These are phyloP conservation scores for Fusarium sp. DNA, from an alignment of 2,329 filamentous ascomycete species.

Conservation along the genomic window DNA sequence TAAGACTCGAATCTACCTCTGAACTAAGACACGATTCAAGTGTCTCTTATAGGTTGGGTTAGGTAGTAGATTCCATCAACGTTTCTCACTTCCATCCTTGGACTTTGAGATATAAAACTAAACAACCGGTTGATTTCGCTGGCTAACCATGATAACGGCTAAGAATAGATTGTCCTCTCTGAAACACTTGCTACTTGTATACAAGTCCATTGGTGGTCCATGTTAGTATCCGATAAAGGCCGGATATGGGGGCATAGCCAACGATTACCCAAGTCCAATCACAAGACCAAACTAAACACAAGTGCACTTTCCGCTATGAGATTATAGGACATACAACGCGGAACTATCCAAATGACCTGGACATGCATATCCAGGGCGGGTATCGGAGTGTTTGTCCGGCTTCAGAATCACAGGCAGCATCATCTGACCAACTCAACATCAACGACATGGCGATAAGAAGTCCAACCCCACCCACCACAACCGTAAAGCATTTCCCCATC, in stretches of 20 bases:
- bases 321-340: neutral
- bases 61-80: too few species aligned
- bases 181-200: rapidly evolving
- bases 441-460: neutral
- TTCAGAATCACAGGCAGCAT: neutral
- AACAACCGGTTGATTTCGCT: too few species aligned
- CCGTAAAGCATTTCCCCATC: constrained; percentile 25
- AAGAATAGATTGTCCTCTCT: rapidly evolving
- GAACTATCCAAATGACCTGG: neutral
- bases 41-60: rapidly evolving
- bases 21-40: rapidly evolving
- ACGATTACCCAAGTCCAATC: neutral
- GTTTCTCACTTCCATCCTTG: neutral
- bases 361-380: neutral
- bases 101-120: neutral
- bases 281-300: neutral
- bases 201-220: neutral
- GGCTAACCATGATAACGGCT: rapidly evolving
- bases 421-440: neutral
- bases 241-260: neutral
- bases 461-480: neutral
- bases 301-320: neutral
- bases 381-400: neutral
- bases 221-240: too few species aligned
- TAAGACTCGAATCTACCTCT: rapidly evolving